Conservation (phyloP, 2,329 filamentous ascomycete species). For the Exophiala spinifera region DNA sequence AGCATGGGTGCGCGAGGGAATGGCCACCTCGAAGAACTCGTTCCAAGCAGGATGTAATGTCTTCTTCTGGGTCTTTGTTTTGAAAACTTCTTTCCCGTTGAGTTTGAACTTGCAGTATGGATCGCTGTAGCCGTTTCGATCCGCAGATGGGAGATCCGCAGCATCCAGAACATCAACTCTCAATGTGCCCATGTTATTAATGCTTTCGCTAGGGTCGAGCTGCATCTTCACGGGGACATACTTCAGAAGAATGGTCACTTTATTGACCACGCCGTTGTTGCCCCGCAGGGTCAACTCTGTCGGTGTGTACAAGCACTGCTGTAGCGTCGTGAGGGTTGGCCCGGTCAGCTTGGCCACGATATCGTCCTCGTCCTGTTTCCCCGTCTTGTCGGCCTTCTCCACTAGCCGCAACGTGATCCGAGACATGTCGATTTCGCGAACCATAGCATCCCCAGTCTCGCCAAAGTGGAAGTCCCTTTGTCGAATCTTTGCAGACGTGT, state of each 20-base stretch:
- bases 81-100: conserved; percentile 85
- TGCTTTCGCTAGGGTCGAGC: conserved; percentile 90
- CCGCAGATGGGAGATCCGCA: conserved; percentile 81
- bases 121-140: conserved; percentile 94
- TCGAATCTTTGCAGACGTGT: conserved; percentile 73
- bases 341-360: conserved; percentile 79
- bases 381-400: conserved; percentile 72
- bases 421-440: conserved; percentile 96
- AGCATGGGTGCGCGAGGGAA: conserved; percentile 80
- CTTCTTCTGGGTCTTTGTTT: conserved; percentile 96
- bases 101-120: conserved; percentile 94
- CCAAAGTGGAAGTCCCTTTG: conserved; percentile 70
- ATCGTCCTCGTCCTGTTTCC: conserved; percentile 65
- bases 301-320: conserved; percentile 87
- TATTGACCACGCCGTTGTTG: conserved; percentile 70
- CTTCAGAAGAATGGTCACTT: conserved; percentile 85
- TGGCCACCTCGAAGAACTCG: conserved; percentile 81
- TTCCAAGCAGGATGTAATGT: conserved; percentile 94
- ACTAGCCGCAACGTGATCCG: conserved; percentile 83
- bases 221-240: conserved; percentile 93
- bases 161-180: conserved; percentile 91
- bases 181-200: conserved; percentile 97
- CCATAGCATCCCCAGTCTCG: conserved; percentile 90
- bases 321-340: conserved; percentile 80
- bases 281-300: conserved; percentile 77